Percentiles rank a stretch among this genome's conserved stretches.
Conservation (phyloP, 2,329 filamentous ascomycete genomes). For the Curvularia sp. region DNA sequence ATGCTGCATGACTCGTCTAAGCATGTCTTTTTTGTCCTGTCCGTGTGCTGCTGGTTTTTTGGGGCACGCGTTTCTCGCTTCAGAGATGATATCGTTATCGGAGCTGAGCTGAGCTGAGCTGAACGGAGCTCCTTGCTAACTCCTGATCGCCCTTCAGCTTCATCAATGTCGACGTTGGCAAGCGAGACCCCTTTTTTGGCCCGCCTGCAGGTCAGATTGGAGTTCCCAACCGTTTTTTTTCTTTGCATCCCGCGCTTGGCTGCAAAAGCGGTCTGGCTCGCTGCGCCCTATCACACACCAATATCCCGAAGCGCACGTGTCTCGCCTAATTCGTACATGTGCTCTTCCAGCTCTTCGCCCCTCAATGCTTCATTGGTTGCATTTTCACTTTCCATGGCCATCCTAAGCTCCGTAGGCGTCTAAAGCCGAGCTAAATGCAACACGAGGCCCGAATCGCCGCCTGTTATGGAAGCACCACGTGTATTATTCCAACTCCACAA, state of each 20-base stretch:
- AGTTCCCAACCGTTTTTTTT: conserved; percentile 24
- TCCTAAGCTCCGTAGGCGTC: conserved; percentile 17
- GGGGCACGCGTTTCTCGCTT: conserved; percentile 6
- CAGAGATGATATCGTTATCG: background rate
- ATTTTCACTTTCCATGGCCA: conserved; percentile 15
- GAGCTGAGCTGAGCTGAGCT: background rate
- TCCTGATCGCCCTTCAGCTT: background rate
- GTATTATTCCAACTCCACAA: conserved; percentile 1
- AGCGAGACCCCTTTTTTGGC: conserved; percentile 20
- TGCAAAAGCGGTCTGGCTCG: conserved; percentile 26
- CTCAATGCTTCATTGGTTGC: conserved; percentile 32
- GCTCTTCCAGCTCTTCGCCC: conserved; percentile 13
- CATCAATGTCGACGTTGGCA: conserved; percentile 1
- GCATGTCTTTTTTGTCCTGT: background rate
- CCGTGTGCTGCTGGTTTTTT: background rate
- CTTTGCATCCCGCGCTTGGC: conserved; percentile 34
- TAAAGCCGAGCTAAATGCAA: conserved; percentile 21
- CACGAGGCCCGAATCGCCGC: conserved; percentile 20
- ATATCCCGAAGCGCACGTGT: conserved; percentile 30
- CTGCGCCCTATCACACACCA: conserved; percentile 45
- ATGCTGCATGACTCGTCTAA: conserved; percentile 16
- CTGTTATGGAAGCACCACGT: conserved; percentile 7
- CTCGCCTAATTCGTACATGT: conserved; percentile 26
- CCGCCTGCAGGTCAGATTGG: conserved; percentile 13
- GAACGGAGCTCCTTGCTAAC: background rate